Evolutionary conservation across 2,329 filamentous ascomycete genomes (phyloP), one percentile per base, ranked within the genome.

Genomic region (Aspergillus ochraceus): DNA sequence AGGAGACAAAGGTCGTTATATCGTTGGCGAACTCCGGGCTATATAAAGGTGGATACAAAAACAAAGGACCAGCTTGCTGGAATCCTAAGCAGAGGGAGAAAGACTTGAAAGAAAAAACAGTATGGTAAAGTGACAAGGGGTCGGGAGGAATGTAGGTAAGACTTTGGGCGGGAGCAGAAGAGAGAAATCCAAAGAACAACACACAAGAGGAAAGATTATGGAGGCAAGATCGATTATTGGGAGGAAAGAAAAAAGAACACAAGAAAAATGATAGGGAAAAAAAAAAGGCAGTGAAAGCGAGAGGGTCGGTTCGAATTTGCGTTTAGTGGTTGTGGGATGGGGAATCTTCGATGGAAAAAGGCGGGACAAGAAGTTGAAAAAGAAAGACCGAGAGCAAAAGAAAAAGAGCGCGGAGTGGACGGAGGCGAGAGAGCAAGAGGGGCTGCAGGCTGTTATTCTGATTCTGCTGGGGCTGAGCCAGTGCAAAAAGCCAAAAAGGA

Each of bases 391-490:
- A 57, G 60, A 57, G 55, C 61, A 20, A 58, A 59, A 63, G 62
- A 66, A 62, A 62, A 65, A 64, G 55, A 58, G 59, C 61, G 63
- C 60, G 64, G 63, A 65, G 62, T 57, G 64, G 68, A 69, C 66
- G 68, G 68, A 68, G 67, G 63, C 62, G 61, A 64, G 61, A 64
- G 58, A 63, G 63, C 60, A 61, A 65, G 65, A 68, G 65, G 71
- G 72, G 71, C 70, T 66, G 58, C 61, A 46, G 42, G 63, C 65
- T 45, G 52, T 19, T 54, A 50, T 59, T 60, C 55, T 58, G 61
- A 50, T 59, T 60, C 55, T 58, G 61, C 61, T 73, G 68, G 67
- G 71, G 68, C 69, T 68, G 68, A 69, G 67, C 63, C 58, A 55
- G 52, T 55, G 58, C 60, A n/a, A n/a, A n/a, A n/a, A n/a, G n/a